phyloP scores from a whole-genome alignment of 345 rosid genomes.

The Odontarrhena argentea region DNA sequence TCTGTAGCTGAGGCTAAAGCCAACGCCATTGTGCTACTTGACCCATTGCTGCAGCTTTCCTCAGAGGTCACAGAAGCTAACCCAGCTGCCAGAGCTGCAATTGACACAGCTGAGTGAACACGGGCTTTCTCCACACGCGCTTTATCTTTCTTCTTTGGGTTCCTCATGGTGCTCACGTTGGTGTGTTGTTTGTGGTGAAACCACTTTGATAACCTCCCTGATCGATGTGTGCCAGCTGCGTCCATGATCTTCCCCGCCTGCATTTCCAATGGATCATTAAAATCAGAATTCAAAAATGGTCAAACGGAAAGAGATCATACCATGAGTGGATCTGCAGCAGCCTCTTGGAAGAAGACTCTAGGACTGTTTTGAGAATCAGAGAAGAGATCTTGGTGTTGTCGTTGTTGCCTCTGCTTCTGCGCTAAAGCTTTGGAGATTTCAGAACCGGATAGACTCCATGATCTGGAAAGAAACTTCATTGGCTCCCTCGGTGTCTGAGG shows the following conservation, averaged over 20 bases:
- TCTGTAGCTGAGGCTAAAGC: conserved; percentile 89
- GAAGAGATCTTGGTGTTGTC: conserved; percentile 45
- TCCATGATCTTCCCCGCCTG: conserved; percentile 54
- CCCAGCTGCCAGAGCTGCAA: conserved; percentile 88
- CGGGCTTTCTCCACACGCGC: conserved; percentile 69
- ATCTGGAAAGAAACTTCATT: conserved; percentile 87
- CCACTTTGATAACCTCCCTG: conserved; percentile 77
- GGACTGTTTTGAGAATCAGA: conserved; percentile 1
- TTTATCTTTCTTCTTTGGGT: conserved; percentile 64
- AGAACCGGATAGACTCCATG: conserved; percentile 87
- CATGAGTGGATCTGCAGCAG: conserved; percentile 29
- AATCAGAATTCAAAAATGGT: conserved; percentile 1
- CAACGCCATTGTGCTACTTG: conserved; percentile 60
- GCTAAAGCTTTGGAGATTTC: conserved; percentile 87
- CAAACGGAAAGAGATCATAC: conserved; percentile 16
- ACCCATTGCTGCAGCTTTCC: conserved; percentile 44
- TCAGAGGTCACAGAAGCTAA: conserved; percentile 69
- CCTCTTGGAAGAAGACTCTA: conserved; percentile 19
- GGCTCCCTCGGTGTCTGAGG: conserved; percentile 88
- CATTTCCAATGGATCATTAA: conserved; percentile 8
- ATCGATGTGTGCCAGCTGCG: conserved; percentile 45
- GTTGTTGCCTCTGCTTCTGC: conserved; percentile 41
- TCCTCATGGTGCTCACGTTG: conserved; percentile 20
- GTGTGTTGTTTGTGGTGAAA: conserved; percentile 61
- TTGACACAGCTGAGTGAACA: conserved; percentile 73